Base-by-base conservation (phyloP, 1,284 basidiomycete genomes). In the Marasmius tenuissimus region DNA sequence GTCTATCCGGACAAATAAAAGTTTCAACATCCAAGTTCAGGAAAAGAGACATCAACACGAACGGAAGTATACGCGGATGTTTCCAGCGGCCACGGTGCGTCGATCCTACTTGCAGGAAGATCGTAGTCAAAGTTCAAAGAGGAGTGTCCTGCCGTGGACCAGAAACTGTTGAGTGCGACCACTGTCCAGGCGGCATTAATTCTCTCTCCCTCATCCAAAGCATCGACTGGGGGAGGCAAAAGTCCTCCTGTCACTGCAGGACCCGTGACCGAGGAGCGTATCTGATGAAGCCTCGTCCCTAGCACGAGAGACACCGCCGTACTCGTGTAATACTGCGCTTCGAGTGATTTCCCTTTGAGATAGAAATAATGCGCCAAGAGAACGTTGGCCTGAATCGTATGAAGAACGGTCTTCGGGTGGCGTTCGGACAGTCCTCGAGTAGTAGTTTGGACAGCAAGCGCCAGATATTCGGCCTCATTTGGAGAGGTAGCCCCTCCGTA, bases 121-220 rank as follows among this genome's bases (percentile, higher is more conserved):
- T 55, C 52, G 27, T 59, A 55, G 8, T 51, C 20, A 20, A 56
- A 40, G 16, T 58, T 57, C 2, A 61, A 60, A n/a, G 64, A 48
- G 22, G 40, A 52, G 4, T 59, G 53, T 56, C 62, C 64, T 2
- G 54, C 57, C 20, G 59, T 49, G 10, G 59, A 58, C 64, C 64
- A 65, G 33, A 53, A 45, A 34, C 53, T 61, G 14, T 63, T 61
- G 22, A 65, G 27, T 18, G 40, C 57, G 12, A 63, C 55, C 22
- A 65, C 64, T 12, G 59, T 59, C 64, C 64, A 65, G 22, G 63
- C 53, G 10, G 61, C 64, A 51, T 63, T 62, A 18, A 65, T 61
- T 42, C 53, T 54, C 55, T 65, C 59, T 11, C 57, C 64, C n/a
- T 62, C 64, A 27, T 61, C 61, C 8, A 50, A 16, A 11, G 12